These are phyloP conservation scores for Scheffersomyces ergatensis DNA, from an alignment of 805 yeast species.

Conservation along the genomic window DNA sequence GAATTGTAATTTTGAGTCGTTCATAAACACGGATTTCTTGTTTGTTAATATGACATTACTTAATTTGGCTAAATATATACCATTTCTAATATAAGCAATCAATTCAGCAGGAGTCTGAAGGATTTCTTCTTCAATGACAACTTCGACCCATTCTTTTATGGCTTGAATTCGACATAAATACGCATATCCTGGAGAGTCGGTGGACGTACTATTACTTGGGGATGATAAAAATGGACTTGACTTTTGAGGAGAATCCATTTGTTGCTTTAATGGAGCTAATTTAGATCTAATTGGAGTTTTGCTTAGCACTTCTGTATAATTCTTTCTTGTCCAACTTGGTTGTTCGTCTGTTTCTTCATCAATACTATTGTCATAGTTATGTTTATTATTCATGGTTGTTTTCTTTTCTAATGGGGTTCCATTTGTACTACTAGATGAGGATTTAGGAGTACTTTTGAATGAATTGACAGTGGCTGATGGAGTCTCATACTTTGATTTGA, in stretches of 20 bases:
- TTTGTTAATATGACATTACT: constrained; percentile 71
- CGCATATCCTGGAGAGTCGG: constrained; percentile 54
- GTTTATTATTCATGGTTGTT: not conserved
- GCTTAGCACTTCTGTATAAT: constrained; percentile 15
- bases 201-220: constrained; percentile 25
- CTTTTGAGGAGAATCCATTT: constrained; percentile 7
- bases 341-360: constrained; percentile 6
- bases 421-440: constrained; percentile 14
- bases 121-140: constrained; percentile 54
- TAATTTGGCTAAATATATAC: constrained; percentile 79
- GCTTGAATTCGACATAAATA: constrained; percentile 78
- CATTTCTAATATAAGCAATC: constrained; percentile 72
- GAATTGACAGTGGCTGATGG: constrained; percentile 43
- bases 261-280: constrained; percentile 11
- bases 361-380: too few relatives aligned
- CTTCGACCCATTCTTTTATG: constrained; percentile 79
- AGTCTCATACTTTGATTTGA: constrained; percentile 34
- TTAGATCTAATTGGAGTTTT: constrained; percentile 10
- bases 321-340: constrained; percentile 20
- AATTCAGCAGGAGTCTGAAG: constrained; percentile 55
- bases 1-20: constrained; percentile 64
- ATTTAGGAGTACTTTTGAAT: constrained; percentile 30
- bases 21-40: constrained; percentile 53
- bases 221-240: constrained; percentile 22
- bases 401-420: constrained; percentile 6